phyloP scores from a whole-genome alignment of 108 stramenopile species.

The Ochromonas danica region DNA sequence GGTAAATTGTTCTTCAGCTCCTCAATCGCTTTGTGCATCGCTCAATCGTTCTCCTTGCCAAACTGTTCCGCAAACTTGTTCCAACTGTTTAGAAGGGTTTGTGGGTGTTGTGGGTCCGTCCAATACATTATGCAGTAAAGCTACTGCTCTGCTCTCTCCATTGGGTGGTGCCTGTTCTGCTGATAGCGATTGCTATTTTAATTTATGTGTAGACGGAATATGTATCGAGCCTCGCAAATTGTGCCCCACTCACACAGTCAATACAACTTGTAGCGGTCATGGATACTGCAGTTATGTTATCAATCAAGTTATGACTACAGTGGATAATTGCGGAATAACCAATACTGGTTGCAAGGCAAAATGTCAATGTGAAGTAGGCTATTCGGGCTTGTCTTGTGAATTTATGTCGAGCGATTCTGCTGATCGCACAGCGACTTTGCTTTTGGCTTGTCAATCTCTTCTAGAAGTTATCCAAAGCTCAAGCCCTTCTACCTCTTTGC shows the following conservation, averaged over 20 bases:
- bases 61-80: not conserved
- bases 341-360: not conserved
- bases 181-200: not conserved
- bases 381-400: not conserved
- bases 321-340: not conserved
- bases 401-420: not conserved
- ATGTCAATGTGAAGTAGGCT: not conserved
- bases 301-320: not conserved
- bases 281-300: not conserved
- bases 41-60: not conserved
- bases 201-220: not conserved
- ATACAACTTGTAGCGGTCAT: not conserved
- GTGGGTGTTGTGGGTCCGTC: not conserved
- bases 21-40: not conserved
- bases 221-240: not conserved
- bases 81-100: not conserved
- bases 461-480: not conserved
- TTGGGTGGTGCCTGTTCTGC: not conserved
- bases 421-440: not conserved
- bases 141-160: not conserved
- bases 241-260: not conserved
- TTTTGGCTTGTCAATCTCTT: not conserved
- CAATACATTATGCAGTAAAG: not conserved
- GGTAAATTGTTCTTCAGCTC: not conserved
- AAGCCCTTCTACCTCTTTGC: not conserved